Evolutionary conservation across 208 protist species (phyloP), one percentile per base, ranked within the genome.

Genomic region (Sergeia podlipaevii): DNA sequence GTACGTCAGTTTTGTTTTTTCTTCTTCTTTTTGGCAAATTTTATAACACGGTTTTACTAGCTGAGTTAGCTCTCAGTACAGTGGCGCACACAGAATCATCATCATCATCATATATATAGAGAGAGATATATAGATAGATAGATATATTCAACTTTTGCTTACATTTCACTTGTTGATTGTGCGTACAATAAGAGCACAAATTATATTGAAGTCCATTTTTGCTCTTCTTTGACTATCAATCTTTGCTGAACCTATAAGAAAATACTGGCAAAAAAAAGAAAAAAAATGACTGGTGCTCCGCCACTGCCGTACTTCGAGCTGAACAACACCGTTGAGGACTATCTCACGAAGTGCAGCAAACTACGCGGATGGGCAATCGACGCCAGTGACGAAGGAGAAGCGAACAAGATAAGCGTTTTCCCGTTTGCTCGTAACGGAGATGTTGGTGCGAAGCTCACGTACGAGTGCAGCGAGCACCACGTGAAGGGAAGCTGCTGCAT

Each of bases 331-430:
- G 85, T 92, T 2, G 72, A 70, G 48, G 55, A 75, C 34, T 82
- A 74, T 54, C 30, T 83, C 27, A 85, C 60, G 0, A 70, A 72
- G 45, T 66, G 70, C 28, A 63, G 41, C 17, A 26, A 58, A 1
- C 60, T 74, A 8, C 15, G 26, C 20, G 78, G 78, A 0, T 88
- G 73, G 63, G 41, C 43, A 17, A 34, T 92, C 28, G 70, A 84
- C 39, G 56, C 77, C 3, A 55, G 38, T 1, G 68, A 87, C 51
- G 36, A 67, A 3, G 55, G 33, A 4, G 33, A 48, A 0, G 20
- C 45, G 6, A 46, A 63, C 17, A 8, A 32, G 4, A 30, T 83
- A 17, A 65, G 53, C 28, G 74, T 46, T 27, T 85, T 58, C 39
- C 85, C 80, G n/a, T 88, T 80, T 42, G 80, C 72, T 24, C 24